Percentiles rank a stretch among this genome's conserved stretches.
Evolutionary conservation across 257 asterid genomes (phyloP).

Genomic region (Solanum lycopersicoides): DNA sequence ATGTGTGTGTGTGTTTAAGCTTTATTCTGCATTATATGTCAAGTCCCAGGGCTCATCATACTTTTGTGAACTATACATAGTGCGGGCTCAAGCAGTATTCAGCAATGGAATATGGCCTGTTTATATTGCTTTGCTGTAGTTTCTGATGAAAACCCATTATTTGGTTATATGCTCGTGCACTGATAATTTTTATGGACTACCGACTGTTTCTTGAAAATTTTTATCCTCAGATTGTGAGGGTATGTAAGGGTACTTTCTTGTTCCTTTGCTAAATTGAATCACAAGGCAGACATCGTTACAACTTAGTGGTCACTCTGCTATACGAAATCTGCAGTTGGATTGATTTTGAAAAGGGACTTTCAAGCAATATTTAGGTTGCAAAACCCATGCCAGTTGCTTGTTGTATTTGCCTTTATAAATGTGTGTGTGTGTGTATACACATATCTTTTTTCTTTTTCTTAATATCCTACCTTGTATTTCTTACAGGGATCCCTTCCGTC

Average conservation of each 20-base stretch:
- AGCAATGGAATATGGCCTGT: background rate
- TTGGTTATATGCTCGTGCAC: background rate
- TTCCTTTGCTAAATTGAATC: background rate
- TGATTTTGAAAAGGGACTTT: background rate
- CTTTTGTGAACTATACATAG: background rate
- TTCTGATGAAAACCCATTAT: background rate
- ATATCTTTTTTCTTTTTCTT: background rate
- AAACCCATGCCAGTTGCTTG: background rate
- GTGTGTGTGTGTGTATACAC: background rate
- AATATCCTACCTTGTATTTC: slow-evolving; percentile 1
- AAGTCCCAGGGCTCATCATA: background rate
- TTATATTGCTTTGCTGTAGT: background rate
- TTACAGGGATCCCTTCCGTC: slow-evolving; percentile 88
- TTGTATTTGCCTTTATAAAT: background rate
- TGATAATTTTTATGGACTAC: background rate
- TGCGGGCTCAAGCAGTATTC: background rate
- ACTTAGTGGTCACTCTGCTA: background rate
- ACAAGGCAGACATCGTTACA: background rate
- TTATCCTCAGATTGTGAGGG: background rate
- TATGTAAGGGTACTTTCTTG: background rate
- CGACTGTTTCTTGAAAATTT: background rate
- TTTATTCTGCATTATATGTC: background rate
- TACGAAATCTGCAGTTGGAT: background rate
- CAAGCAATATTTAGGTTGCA: background rate
- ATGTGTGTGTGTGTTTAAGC: background rate